Conservation (phyloP, 2,329 filamentous ascomycete species). For the Esteya vermicola region DNA sequence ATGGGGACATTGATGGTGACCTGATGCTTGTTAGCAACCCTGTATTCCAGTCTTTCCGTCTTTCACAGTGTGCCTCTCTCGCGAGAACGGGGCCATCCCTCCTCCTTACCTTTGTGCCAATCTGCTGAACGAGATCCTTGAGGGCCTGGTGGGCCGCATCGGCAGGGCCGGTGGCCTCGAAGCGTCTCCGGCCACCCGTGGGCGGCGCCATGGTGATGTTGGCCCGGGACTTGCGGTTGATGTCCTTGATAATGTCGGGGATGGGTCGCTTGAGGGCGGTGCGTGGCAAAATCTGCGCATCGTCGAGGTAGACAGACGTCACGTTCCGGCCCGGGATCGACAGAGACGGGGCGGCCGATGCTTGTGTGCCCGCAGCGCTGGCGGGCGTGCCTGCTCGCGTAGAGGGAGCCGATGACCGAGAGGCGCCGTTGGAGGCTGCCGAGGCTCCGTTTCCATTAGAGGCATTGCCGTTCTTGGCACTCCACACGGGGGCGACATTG, state of each 20-base stretch:
- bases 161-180: conserved; percentile 73
- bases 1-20: conserved; percentile 58
- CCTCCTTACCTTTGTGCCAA: conserved; percentile 59
- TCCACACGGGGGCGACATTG: conserved; percentile 62
- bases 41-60: conserved; percentile 24
- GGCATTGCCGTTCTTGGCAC: conserved; percentile 45
- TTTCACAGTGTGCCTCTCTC: no score
- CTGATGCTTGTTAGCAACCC: conserved; percentile 18
- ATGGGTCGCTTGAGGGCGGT: conserved; percentile 73
- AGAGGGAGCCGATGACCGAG: conserved; percentile 42
- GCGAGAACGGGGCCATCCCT: no score
- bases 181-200: conserved; percentile 59
- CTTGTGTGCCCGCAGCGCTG: conserved; percentile 7
- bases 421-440: conserved; percentile 29
- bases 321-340: conserved; percentile 70
- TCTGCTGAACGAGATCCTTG: conserved; percentile 75
- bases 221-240: conserved; percentile 84
- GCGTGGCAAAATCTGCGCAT: conserved; percentile 62
- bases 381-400: conserved; percentile 40
- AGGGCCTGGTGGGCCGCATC: conserved; percentile 78
- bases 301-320: conserved; percentile 60
- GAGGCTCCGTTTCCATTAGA: conserved; percentile 36
- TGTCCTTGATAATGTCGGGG: conserved; percentile 72
- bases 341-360: conserved; percentile 37
- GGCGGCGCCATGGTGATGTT: conserved; percentile 64